Evolutionary conservation across 169 alveolate species (phyloP).

Genomic region (Perkinsus olseni): DNA sequence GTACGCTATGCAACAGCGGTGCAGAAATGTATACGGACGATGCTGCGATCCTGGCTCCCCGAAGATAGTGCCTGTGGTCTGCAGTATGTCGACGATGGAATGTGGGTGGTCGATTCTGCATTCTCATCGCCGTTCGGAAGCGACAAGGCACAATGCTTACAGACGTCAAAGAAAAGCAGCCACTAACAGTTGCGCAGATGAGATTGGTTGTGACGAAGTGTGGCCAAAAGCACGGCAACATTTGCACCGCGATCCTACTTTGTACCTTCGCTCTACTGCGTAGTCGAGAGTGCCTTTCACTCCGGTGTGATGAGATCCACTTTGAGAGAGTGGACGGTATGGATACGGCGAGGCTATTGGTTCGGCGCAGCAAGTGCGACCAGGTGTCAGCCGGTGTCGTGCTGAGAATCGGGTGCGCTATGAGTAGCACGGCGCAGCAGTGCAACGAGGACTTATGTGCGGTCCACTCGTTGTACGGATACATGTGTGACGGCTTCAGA

Average conservation of each 20-base stretch:
- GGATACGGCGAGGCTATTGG: not conserved
- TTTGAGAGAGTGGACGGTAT: not conserved
- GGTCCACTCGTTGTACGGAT: not conserved
- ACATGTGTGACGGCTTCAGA: not conserved
- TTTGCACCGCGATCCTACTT: not conserved
- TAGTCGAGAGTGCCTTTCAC: not conserved
- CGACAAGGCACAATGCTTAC: not conserved
- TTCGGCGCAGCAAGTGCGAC: not conserved
- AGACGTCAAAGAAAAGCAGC: not conserved
- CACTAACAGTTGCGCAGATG: not conserved
- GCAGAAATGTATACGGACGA: too few relatives aligned
- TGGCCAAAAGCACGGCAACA: not conserved
- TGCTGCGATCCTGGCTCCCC: too few relatives aligned
- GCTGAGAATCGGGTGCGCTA: not conserved
- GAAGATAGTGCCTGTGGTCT: too few relatives aligned
- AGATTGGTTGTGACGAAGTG: not conserved
- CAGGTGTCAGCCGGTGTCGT: not conserved
- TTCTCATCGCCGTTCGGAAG: not conserved
- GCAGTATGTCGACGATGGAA: too few relatives aligned
- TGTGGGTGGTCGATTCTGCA: too few relatives aligned
- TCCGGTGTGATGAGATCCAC: not conserved
- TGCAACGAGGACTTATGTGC: not conserved
- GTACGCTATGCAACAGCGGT: too few relatives aligned
- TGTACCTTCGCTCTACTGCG: not conserved
- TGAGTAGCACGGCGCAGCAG: not conserved